Conservation (phyloP, 2,329 filamentous ascomycete species). For the Cladosporium austrohemisphaericum region DNA sequence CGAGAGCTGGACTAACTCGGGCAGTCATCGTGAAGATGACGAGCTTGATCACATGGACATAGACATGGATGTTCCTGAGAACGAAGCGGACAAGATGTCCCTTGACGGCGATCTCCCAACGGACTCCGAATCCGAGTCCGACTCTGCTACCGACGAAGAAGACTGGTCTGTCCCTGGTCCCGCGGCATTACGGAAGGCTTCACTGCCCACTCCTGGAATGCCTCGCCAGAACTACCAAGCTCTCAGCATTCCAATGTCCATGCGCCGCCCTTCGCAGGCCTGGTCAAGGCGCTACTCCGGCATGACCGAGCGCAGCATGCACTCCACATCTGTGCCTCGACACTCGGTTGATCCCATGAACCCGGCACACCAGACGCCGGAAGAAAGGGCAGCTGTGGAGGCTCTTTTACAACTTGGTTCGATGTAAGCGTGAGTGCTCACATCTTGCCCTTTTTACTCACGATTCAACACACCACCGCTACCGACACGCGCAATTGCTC, state of each 20-base stretch:
- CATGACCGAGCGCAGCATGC: slow-evolving; percentile 16
- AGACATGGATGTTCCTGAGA: slow-evolving; percentile 66
- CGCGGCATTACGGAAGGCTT: slow-evolving; percentile 60
- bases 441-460: background rate
- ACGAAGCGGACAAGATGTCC: slow-evolving; percentile 95
- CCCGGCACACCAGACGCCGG: slow-evolving; percentile 47
- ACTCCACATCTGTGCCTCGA: slow-evolving; percentile 25
- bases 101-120: slow-evolving; percentile 57
- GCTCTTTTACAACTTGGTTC: slow-evolving; percentile 77
- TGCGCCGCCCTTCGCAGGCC: slow-evolving; percentile 25
- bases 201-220: slow-evolving; percentile 31
- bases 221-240: slow-evolving; percentile 29
- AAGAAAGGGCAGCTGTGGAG: slow-evolving; percentile 78
- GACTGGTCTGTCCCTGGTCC: slow-evolving; percentile 15
- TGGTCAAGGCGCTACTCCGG: slow-evolving; percentile 25
- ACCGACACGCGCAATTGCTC: slow-evolving; percentile 10
- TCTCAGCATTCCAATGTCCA: slow-evolving; percentile 27
- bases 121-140: slow-evolving; percentile 58
- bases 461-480: slow-evolving; percentile 12
- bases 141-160: slow-evolving; percentile 69
- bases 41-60: slow-evolving; percentile 49
- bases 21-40: slow-evolving; percentile 60
- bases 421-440: slow-evolving; percentile 38
- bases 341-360: slow-evolving; percentile 12
- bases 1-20: slow-evolving; percentile 64